Conservation (phyloP, 176 grass and related monocot genomes). For the Saccharum spontaneum region DNA sequence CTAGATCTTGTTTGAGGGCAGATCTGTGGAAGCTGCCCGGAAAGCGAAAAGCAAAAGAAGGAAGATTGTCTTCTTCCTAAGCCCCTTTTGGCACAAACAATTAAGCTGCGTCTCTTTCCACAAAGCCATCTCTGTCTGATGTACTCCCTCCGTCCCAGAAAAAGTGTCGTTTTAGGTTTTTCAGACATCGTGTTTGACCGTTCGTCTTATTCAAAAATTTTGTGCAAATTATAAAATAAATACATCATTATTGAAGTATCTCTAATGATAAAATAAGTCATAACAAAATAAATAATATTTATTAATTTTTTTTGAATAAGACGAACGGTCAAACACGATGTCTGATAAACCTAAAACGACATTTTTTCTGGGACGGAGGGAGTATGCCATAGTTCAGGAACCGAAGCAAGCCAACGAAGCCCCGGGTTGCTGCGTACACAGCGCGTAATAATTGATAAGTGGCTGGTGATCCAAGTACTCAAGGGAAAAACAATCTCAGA, state of each 20-base stretch:
- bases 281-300: no score
- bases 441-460: not conserved
- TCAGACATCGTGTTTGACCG: no score
- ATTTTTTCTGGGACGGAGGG: no score
- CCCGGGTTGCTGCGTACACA: not conserved
- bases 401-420: not conserved
- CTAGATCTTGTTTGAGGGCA: not conserved
- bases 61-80: slow-evolving; percentile 1
- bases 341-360: no score
- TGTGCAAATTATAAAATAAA: no score
- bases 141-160: no score
- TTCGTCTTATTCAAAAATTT: no score
- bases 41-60: slow-evolving; percentile 7
- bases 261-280: no score
- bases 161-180: no score
- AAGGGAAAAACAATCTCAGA: not conserved
- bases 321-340: no score
- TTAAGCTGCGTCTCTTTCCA: not conserved
- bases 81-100: slow-evolving; percentile 15
- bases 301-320: no score
- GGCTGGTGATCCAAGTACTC: not conserved
- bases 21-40: not conserved
- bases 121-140: slow-evolving; percentile 3
- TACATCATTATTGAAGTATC: no score
- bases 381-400: not conserved